Evolutionary conservation across 441 rosid species (phyloP).

Genomic region (Euphorbia celastroides): DNA sequence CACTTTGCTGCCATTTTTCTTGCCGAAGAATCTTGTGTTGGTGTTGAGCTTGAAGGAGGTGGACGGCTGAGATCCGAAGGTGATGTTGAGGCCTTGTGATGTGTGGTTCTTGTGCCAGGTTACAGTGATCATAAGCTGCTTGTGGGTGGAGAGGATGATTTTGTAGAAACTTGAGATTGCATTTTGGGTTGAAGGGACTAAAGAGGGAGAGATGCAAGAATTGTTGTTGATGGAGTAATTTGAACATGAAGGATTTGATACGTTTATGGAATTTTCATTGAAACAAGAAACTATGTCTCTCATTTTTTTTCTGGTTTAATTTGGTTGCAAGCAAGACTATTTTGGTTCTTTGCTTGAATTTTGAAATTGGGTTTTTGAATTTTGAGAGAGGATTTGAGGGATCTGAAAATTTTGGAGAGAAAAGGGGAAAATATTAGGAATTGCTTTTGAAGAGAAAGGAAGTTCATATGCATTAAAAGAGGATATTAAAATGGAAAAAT

Average conservation of each 20-base stretch:
- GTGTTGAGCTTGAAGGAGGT: slow-evolving; percentile 59
- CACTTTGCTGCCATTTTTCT: slow-evolving; percentile 69
- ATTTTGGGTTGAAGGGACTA: slow-evolving; percentile 53
- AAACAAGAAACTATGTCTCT: slow-evolving; percentile 80
- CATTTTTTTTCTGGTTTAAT: slow-evolving; percentile 31
- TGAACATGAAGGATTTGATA: slow-evolving; percentile 63
- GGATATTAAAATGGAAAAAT: background rate
- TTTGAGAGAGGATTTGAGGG: slow-evolving; percentile 9
- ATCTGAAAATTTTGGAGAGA: slow-evolving; percentile 13
- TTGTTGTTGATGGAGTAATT: slow-evolving; percentile 35
- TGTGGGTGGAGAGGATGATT: slow-evolving; percentile 34
- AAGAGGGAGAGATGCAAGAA: slow-evolving; percentile 55
- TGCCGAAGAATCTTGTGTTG: slow-evolving; percentile 53
- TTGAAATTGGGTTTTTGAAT: slow-evolving; percentile 15
- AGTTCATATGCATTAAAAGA: background rate
- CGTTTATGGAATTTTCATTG: slow-evolving; percentile 66
- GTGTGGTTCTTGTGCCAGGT: slow-evolving; percentile 51
- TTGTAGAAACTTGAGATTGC: slow-evolving; percentile 55
- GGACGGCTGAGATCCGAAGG: slow-evolving; percentile 41
- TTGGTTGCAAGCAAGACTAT: background rate
- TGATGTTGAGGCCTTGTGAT: slow-evolving; percentile 53
- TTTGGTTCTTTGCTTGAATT: slow-evolving; percentile 4
- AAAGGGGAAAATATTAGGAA: background rate
- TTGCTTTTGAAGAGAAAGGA: background rate
- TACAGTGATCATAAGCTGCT: slow-evolving; percentile 43